Conservation (phyloP, 2,329 filamentous ascomycete genomes). For the Boeremia lycopersici region DNA sequence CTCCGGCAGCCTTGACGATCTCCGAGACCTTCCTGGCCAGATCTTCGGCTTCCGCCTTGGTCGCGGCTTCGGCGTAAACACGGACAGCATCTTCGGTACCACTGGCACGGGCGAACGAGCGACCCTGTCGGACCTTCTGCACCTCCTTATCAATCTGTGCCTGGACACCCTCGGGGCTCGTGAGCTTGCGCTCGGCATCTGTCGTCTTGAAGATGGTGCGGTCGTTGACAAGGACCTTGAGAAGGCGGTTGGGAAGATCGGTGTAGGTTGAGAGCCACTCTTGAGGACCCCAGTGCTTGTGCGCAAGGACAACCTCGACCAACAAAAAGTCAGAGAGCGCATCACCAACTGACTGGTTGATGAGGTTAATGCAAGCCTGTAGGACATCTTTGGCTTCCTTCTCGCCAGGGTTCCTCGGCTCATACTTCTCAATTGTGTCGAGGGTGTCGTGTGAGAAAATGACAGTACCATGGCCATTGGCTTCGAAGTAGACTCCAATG, state of each 20-base stretch:
- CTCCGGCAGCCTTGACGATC: slow-evolving; percentile 63
- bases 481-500: slow-evolving; percentile 97
- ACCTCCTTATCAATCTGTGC: slow-evolving; percentile 85
- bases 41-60: slow-evolving; percentile 87
- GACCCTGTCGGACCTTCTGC: slow-evolving; percentile 86
- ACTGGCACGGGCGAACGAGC: slow-evolving; percentile 88
- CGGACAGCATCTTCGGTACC: slow-evolving; percentile 96
- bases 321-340: slow-evolving; percentile 95
- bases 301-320: slow-evolving; percentile 92
- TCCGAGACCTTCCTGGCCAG: slow-evolving; percentile 81
- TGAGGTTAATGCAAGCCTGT: slow-evolving; percentile 81
- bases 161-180: slow-evolving; percentile 79
- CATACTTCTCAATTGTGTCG: slow-evolving; percentile 75
- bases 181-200: slow-evolving; percentile 87
- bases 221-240: slow-evolving; percentile 86
- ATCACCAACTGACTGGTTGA: slow-evolving; percentile 98
- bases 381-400: slow-evolving; percentile 87
- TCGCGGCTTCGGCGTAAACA: slow-evolving; percentile 94
- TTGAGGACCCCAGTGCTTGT: slow-evolving; percentile 87
- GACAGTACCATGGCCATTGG: slow-evolving; percentile 96
- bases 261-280: slow-evolving; percentile 94
- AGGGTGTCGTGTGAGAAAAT: slow-evolving; percentile 88
- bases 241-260: slow-evolving; percentile 93
- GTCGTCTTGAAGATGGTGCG: slow-evolving; percentile 89
- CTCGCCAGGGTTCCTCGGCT: slow-evolving; percentile 89